Evolutionary conservation across 805 yeast genomes (phyloP).

Genomic region (Pichia rugopelliculosa): DNA sequence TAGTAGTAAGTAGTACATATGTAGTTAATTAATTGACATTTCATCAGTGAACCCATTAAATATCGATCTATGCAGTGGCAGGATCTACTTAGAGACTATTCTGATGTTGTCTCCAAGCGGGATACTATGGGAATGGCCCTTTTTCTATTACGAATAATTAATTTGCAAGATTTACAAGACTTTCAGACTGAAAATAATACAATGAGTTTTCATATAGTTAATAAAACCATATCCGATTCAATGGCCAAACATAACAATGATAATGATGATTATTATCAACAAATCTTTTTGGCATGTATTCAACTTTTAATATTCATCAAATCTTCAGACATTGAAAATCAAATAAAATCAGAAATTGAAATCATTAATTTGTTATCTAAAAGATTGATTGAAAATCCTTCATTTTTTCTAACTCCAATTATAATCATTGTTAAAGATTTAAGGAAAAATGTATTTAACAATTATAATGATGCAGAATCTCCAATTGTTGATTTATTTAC

Average conservation of each 20-base stretch:
- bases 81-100: background rate
- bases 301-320: background rate
- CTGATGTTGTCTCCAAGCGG: background rate
- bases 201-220: background rate
- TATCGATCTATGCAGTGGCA: background rate
- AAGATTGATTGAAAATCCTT: slow-evolving; percentile 5
- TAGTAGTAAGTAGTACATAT: no score
- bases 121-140: slow-evolving; percentile 4
- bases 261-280: slow-evolving; percentile 2
- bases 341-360: slow-evolving; percentile 1
- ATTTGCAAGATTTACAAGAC: background rate
- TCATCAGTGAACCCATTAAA: no score
- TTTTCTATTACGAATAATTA: slow-evolving; percentile 1
- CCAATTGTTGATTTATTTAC: slow-evolving; percentile 4
- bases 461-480: background rate
- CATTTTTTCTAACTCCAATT: slow-evolving; percentile 5
- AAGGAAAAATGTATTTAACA: background rate
- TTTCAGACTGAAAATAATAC: slow-evolving; percentile 1
- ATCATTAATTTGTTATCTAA: slow-evolving; percentile 3
- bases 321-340: background rate
- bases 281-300: slow-evolving; percentile 1
- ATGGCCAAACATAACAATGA: background rate
- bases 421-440: slow-evolving; percentile 4
- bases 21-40: no score
- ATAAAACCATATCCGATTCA: background rate